Percentiles rank a stretch among this genome's conserved stretches.
Conservation (phyloP, 73 alveolate genomes). For the Paramecium sexaurelia region DNA sequence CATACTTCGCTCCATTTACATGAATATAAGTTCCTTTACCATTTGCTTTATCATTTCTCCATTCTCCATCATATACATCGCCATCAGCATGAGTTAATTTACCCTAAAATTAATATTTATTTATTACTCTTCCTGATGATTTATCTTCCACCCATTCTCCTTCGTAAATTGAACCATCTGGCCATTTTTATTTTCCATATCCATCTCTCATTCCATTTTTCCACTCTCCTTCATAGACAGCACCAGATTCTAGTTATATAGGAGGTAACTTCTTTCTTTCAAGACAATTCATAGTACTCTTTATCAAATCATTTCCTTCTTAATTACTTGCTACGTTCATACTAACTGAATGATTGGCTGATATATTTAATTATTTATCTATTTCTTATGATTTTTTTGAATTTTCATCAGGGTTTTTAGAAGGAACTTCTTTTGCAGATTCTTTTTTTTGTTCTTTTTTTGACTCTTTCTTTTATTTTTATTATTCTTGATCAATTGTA, state of each 20-base stretch:
- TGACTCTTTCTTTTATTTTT: neutral
- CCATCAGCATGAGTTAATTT: constrained; percentile 85
- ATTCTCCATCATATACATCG: constrained; percentile 88
- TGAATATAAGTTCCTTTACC: constrained; percentile 76
- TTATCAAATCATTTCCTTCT: constrained; percentile 21
- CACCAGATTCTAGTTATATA: constrained; percentile 63
- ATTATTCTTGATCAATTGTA: neutral
- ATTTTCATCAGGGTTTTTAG: constrained; percentile 22
- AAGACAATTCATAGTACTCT: constrained; percentile 24
- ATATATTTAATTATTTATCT: constrained; percentile 35
- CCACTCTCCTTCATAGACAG: constrained; percentile 84
- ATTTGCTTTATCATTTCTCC: constrained; percentile 86
- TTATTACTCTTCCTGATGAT: constrained; percentile 73
- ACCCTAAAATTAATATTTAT: constrained; percentile 54
- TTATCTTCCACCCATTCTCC: constrained; percentile 72
- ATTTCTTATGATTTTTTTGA: constrained; percentile 14
- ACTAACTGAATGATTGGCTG: constrained; percentile 57
- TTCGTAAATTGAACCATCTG: constrained; percentile 66
- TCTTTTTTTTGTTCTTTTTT: constrained; percentile 11
- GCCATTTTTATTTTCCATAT: constrained; percentile 61
- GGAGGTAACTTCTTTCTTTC: constrained; percentile 63
- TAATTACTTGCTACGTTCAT: constrained; percentile 47
- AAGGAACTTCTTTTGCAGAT: neutral
- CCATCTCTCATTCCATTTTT: constrained; percentile 76
- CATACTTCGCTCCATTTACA: constrained; percentile 83